phyloP scores from a whole-genome alignment of 1,139 yeast species.

The Protomyces inouyei region DNA sequence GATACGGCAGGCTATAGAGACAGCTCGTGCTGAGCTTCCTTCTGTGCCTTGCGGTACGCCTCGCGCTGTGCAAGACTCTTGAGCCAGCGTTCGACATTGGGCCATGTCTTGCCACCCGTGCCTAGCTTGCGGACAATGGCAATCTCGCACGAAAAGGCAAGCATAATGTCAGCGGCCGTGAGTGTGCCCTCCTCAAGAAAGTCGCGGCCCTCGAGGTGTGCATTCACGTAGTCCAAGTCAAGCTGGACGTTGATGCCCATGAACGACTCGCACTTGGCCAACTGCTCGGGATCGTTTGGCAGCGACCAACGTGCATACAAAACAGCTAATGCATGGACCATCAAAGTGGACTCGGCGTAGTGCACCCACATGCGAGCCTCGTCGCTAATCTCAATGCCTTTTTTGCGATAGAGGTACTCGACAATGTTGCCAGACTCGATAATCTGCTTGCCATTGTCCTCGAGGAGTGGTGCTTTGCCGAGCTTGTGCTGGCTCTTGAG shows the following conservation, averaged over 20 bases:
- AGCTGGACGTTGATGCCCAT: slow-evolving; percentile 19
- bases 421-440: slow-evolving; percentile 38
- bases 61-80: slow-evolving; percentile 10
- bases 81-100: slow-evolving; percentile 12
- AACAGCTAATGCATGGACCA: slow-evolving; percentile 38
- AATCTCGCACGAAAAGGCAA: slow-evolving; percentile 17
- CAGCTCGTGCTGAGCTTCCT: slow-evolving; percentile 19
- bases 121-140: slow-evolving; percentile 11
- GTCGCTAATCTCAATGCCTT: slow-evolving; percentile 38
- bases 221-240: slow-evolving; percentile 15
- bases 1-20: not conserved
- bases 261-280: slow-evolving; percentile 3
- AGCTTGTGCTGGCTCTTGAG: slow-evolving; percentile 52
- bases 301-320: slow-evolving; percentile 22
- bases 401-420: slow-evolving; percentile 36
- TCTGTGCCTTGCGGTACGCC: slow-evolving; percentile 21
- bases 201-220: not conserved
- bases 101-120: slow-evolving; percentile 7
- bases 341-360: slow-evolving; percentile 56
- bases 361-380: slow-evolving; percentile 44
- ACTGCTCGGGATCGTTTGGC: slow-evolving; percentile 2
- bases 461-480: slow-evolving; percentile 55
- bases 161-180: slow-evolving; percentile 15
- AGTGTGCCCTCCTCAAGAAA: slow-evolving; percentile 3
- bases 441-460: slow-evolving; percentile 39